Base-by-base conservation (phyloP, 495 filamentous ascomycete genomes). In the Xylaria telfairii region DNA sequence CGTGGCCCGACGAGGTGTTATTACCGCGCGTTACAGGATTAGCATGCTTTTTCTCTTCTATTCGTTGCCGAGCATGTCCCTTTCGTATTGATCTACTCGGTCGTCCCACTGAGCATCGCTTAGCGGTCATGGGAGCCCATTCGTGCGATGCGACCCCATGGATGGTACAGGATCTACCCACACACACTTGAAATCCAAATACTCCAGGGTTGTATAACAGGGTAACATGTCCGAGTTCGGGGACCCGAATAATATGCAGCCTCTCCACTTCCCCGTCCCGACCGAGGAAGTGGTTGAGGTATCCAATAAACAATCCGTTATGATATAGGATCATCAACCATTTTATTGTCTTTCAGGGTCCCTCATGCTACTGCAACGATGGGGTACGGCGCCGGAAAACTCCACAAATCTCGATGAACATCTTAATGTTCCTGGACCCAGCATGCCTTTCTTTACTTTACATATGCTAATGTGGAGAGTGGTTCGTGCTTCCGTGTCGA, bases 181-280 rank as follows among this genome's bases (percentile, higher is more conserved):
- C 17, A 57, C 57, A 17, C 34, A 10, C 7, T 47, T 28, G 24
- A 47, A 34, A 51, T 44, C 19, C 44, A 51, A 51, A 65, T 65
- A n/a, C n/a, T 42, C 21, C n/a, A 46, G 6, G 34, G 64, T 66
- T 54, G 42, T 24, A 66, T 53, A 54, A 41, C 54, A 53, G 47
- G 64, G 64, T 66, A 66, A 47, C 64, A 66, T 41, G 46, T 54
- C 64, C 32, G 47, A 66, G 10, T 32, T 53, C 47, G 64, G 64
- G 46, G 46, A 37, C 34, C 34, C 34, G 46, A 41, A 9, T 39
- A 4, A 30, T 47, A 54, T 54, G 47, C 64, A 53, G 21, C 17
- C 44, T 41, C 64, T 32, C 63, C 47, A 39, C 42, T 65, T 65
- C 62, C 44, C 62, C 62, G 62, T 54, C 21, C 34, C 64, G 34